Percentiles rank a stretch among this genome's conserved stretches.
Conservation (phyloP, 164 flowering plant species). For the Vitis rotundifolia region DNA sequence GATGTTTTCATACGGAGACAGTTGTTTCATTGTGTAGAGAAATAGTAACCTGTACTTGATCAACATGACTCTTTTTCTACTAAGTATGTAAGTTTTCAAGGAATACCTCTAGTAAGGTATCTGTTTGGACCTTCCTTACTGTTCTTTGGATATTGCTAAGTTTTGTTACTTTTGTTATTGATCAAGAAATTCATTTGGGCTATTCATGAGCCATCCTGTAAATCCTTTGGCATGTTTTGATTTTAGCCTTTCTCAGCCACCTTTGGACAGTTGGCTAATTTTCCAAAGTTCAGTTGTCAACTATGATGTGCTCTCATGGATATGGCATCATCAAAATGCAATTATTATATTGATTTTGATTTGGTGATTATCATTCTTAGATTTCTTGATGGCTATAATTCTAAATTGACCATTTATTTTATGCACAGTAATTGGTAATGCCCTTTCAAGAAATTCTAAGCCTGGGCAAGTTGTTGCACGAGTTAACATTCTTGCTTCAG, state of each 20-base stretch:
- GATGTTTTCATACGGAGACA: not conserved
- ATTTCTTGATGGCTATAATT: not conserved
- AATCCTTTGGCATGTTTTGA: not conserved
- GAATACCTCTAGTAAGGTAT: not conserved
- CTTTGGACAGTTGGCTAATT: not conserved
- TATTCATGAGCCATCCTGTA: not conserved
- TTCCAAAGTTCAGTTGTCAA: not conserved
- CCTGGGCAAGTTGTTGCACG: conserved; percentile 90
- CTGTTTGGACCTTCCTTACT: not conserved
- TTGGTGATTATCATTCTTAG: not conserved
- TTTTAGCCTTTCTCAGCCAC: not conserved
- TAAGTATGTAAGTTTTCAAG: not conserved
- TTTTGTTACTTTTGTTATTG: not conserved
- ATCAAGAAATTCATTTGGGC: not conserved
- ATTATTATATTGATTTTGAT: not conserved
- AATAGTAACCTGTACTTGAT: not conserved
- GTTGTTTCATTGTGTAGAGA: not conserved
- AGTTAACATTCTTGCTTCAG: conserved; percentile 85
- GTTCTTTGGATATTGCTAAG: not conserved
- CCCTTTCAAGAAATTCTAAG: conserved; percentile 79
- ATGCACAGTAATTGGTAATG: conserved; percentile 78
- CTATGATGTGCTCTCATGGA: not conserved
- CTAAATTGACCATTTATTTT: conserved; percentile 7
- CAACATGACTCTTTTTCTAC: not conserved
- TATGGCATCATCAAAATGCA: not conserved